phyloP scores from a whole-genome alignment of 1,284 basidiomycete genomes.

The Chondrostereum purpureum region DNA sequence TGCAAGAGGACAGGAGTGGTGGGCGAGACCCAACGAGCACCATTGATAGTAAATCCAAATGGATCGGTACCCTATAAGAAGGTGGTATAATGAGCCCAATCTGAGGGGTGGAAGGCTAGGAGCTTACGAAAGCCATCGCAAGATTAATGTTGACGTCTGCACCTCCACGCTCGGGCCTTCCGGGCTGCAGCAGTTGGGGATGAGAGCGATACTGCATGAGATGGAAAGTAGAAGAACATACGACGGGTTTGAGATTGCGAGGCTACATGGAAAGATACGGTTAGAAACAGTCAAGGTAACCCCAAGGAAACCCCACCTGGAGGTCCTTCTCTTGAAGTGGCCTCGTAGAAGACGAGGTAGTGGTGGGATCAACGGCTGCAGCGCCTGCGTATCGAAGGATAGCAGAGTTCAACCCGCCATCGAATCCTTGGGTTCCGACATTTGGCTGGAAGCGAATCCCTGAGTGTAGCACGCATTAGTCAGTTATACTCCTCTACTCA shows the following conservation, averaged over 20 bases:
- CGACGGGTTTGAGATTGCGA: too few relatives aligned
- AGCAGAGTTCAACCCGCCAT: constrained; percentile 22
- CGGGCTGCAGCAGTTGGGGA: too few relatives aligned
- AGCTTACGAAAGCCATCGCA: constrained; percentile 13
- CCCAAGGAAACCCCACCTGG: constrained; percentile 21
- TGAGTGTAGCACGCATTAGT: constrained; percentile 1
- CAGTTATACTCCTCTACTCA: constrained; percentile 8
- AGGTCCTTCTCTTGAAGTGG: constrained; percentile 21
- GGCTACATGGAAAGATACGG: too few relatives aligned
- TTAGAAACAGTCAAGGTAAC: constrained; percentile 11
- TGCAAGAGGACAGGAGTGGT: constrained; percentile 25
- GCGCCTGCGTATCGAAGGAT: constrained; percentile 32
- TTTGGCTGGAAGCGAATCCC: constrained; percentile 25
- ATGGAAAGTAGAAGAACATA: too few relatives aligned
- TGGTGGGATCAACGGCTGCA: constrained; percentile 22
- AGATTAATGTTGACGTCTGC: constrained; percentile 22
- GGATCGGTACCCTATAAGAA: background rate
- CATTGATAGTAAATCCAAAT: constrained; percentile 16
- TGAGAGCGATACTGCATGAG: too few relatives aligned
- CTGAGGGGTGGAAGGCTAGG: constrained; percentile 1
- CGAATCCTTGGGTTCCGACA: constrained; percentile 15
- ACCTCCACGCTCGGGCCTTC: constrained; percentile 20
- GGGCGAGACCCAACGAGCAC: constrained; percentile 17
- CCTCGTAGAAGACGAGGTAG: constrained; percentile 11
- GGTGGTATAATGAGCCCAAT: constrained; percentile 8